phyloP scores from a whole-genome alignment of 805 yeast genomes.

The Schwanniomyces occidentalis region DNA sequence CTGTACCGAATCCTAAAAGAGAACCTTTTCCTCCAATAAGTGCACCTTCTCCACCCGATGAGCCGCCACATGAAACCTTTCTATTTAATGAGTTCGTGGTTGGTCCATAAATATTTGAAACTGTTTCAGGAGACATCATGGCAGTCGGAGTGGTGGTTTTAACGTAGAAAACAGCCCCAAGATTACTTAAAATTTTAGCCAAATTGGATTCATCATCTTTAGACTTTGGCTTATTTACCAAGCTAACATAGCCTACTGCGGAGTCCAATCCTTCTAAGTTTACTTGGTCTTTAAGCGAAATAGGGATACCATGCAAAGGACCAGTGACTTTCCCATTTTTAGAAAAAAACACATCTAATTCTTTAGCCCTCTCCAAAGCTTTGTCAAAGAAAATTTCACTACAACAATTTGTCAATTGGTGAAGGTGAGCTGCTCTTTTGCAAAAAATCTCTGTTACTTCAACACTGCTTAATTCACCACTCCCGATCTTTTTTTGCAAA shows the following conservation, averaged over 20 bases:
- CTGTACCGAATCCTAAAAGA: conserved; percentile 54
- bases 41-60: conserved; percentile 57
- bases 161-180: conserved; percentile 55
- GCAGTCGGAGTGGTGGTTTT: conserved; percentile 58
- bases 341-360: conserved; percentile 22
- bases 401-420: conserved; percentile 48
- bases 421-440: conserved; percentile 58
- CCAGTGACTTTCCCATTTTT: conserved; percentile 19
- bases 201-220: conserved; percentile 32
- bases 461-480: conserved; percentile 8
- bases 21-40: conserved; percentile 45
- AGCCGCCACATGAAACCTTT: conserved; percentile 48
- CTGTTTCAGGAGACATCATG: conserved; percentile 51
- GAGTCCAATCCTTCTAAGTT: conserved; percentile 50
- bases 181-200: conserved; percentile 38
- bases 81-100: conserved; percentile 48
- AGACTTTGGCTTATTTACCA: conserved; percentile 35
- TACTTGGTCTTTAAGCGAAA: conserved; percentile 44
- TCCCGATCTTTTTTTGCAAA: background rate
- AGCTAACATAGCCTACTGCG: conserved; percentile 50
- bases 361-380: conserved; percentile 23
- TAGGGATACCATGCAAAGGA: conserved; percentile 31
- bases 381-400: conserved; percentile 38
- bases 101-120: conserved; percentile 45
- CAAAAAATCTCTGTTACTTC: conserved; percentile 56